Evolutionary conservation across 495 filamentous ascomycete species (phyloP).

Genomic region (Podospora tetraspora): DNA sequence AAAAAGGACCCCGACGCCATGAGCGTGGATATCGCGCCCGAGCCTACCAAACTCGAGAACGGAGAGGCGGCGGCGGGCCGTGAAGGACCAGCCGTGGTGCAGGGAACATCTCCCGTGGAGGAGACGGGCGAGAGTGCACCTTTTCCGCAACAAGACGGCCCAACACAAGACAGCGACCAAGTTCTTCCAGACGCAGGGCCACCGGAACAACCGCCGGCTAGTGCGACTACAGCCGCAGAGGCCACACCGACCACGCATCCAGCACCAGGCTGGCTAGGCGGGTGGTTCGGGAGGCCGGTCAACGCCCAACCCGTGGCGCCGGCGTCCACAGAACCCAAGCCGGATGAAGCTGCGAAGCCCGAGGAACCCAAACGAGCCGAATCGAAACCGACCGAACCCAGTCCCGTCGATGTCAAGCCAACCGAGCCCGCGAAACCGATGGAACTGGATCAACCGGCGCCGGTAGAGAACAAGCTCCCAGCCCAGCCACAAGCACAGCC

Average conservation of each 20-base stretch:
- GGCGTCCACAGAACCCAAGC: background rate
- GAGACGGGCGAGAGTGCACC: background rate
- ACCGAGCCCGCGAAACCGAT: constrained; percentile 14
- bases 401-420: constrained; percentile 7
- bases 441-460: constrained; percentile 12
- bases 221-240: constrained; percentile 4
- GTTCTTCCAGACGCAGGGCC: background rate
- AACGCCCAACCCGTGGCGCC: background rate
- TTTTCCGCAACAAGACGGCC: background rate
- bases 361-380: background rate
- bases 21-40: constrained; percentile 25
- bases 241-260: constrained; percentile 31
- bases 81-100: background rate
- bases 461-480: constrained; percentile 23
- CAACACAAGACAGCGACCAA: background rate
- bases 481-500: constrained; percentile 13
- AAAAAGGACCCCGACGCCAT: constrained; percentile 31
- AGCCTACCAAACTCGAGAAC: constrained; percentile 20
- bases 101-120: background rate
- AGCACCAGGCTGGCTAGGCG: constrained; percentile 49
- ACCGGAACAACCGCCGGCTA: constrained; percentile 7
- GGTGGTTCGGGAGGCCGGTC: constrained; percentile 47
- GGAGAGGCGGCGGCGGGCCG: background rate
- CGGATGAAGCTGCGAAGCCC: background rate
- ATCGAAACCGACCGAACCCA: background rate